phyloP scores from a whole-genome alignment of 2,329 filamentous ascomycete genomes.

The Scedosporium boydii region DNA sequence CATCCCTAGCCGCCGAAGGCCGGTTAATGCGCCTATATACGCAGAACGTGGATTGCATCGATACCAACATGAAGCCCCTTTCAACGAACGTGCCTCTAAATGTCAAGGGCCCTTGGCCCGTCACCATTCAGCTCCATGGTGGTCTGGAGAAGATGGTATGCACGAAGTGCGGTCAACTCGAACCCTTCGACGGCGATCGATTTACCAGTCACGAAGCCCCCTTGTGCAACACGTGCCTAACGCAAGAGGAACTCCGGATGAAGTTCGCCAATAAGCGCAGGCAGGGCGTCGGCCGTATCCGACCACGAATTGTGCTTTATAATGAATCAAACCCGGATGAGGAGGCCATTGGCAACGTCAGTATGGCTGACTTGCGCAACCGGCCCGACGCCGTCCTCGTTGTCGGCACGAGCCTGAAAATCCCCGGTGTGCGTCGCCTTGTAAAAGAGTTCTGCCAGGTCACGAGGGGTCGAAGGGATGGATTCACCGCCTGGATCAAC shows the following conservation, averaged over 20 bases:
- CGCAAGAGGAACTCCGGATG: constrained; percentile 67
- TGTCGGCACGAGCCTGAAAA: constrained; percentile 90
- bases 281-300: constrained; percentile 81
- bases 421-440: constrained; percentile 82
- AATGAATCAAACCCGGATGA: constrained; percentile 96
- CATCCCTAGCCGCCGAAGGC: constrained; percentile 77
- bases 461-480: constrained; percentile 72
- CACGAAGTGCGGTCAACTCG: constrained; percentile 76
- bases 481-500: constrained; percentile 91
- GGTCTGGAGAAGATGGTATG: constrained; percentile 95
- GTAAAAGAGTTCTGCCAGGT: constrained; percentile 85
- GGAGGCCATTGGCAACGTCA: constrained; percentile 88
- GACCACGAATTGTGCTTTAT: constrained; percentile 91
- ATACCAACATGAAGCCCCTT: constrained; percentile 72
- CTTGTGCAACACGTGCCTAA: constrained; percentile 64
- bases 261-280: constrained; percentile 74
- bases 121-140: constrained; percentile 86
- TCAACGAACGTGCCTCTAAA: constrained; percentile 73
- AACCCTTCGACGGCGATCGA: constrained; percentile 64
- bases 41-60: constrained; percentile 94
- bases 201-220: constrained; percentile 83
- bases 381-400: constrained; percentile 89
- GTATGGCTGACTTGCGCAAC: constrained; percentile 72
- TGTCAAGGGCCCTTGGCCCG: constrained; percentile 81
- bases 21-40: constrained; percentile 86